Evolutionary conservation across 2,329 filamentous ascomycete genomes (phyloP).

Genomic region (Aspergillus sp.): DNA sequence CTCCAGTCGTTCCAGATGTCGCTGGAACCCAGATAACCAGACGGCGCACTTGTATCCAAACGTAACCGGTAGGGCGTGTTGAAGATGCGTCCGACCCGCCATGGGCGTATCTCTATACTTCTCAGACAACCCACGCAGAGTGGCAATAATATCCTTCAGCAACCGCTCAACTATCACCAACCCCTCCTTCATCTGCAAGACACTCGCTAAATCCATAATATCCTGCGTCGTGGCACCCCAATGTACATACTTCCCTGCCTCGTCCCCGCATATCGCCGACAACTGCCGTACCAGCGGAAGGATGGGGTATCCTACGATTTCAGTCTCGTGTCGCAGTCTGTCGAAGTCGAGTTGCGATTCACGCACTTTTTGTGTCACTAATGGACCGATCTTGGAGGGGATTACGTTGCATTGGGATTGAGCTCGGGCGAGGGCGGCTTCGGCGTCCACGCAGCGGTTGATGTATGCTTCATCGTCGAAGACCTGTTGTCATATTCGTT

Average conservation of each 20-base stretch:
- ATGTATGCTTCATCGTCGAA: slow-evolving; percentile 50
- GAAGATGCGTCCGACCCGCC: slow-evolving; percentile 54
- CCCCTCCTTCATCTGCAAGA: slow-evolving; percentile 51
- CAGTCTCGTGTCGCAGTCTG: slow-evolving; percentile 40
- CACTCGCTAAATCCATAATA: slow-evolving; percentile 53
- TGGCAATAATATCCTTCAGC: slow-evolving; percentile 39
- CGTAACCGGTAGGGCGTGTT: slow-evolving; percentile 51
- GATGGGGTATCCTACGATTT: slow-evolving; percentile 53
- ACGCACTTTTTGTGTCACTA: slow-evolving; percentile 33
- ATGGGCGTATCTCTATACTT: slow-evolving; percentile 51
- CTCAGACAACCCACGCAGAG: slow-evolving; percentile 38
- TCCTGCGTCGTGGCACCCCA: slow-evolving; percentile 59
- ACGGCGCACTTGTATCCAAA: slow-evolving; percentile 44
- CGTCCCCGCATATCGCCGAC: slow-evolving; percentile 27
- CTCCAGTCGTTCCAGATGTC: slow-evolving; percentile 45
- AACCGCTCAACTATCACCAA: slow-evolving; percentile 45
- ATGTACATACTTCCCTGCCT: slow-evolving; percentile 47
- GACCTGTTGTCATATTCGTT: slow-evolving; percentile 20
- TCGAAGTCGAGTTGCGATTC: slow-evolving; percentile 39
- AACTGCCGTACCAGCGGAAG: slow-evolving; percentile 49
- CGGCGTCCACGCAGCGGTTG: slow-evolving; percentile 46
- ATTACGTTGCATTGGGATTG: slow-evolving; percentile 47
- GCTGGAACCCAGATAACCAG: slow-evolving; percentile 47
- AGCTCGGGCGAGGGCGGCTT: slow-evolving; percentile 49
- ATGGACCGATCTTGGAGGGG: slow-evolving; percentile 31